A percentile compares a stretch with the other conserved stretches of the same genome.
Conservation (phyloP, 1,284 basidiomycete genomes). For the Mycena citricolor region DNA sequence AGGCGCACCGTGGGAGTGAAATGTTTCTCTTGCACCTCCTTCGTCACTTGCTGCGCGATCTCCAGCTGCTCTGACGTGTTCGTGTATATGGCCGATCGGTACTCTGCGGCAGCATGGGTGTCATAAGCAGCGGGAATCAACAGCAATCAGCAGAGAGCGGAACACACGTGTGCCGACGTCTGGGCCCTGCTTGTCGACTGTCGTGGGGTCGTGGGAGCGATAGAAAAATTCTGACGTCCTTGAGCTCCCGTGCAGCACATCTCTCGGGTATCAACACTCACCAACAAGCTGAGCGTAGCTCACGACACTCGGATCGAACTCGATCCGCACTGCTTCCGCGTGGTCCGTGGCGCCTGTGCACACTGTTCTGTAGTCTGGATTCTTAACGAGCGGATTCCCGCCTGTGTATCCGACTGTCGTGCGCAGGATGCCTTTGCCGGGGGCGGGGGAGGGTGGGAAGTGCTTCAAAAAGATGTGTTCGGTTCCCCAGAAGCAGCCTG, state of each 20-base stretch:
- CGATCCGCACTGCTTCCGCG: conserved; percentile 86
- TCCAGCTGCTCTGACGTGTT: conserved; percentile 74
- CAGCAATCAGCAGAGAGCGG: conserved; percentile 1
- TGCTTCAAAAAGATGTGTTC: conserved; percentile 87
- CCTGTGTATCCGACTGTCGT: conserved; percentile 84
- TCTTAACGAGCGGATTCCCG: conserved; percentile 51
- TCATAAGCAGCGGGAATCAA: too few relatives aligned
- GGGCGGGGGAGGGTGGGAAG: conserved; percentile 51
- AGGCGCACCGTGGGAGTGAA: conserved; percentile 70
- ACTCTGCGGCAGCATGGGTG: conserved; percentile 56
- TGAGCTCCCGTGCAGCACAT: too few relatives aligned
- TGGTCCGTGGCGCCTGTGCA: conserved; percentile 84
- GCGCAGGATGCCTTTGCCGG: conserved; percentile 54
- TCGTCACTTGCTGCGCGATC: conserved; percentile 78
- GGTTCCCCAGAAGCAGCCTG: conserved; percentile 81
- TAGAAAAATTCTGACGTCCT: conserved; percentile 98
- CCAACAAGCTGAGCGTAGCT: conserved; percentile 83
- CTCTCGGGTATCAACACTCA: too few relatives aligned
- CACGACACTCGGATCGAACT: conserved; percentile 81
- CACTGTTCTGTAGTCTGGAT: conserved; percentile 75
- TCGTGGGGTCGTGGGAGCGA: conserved; percentile 93
- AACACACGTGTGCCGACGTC: conserved; percentile 78
- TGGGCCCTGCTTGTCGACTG: conserved; percentile 73
- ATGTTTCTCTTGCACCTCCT: conserved; percentile 84
- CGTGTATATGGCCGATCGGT: conserved; percentile 92